Evolutionary conservation across 768 basidiomycete species (phyloP).

Genomic region (Mrakia blollopis): DNA sequence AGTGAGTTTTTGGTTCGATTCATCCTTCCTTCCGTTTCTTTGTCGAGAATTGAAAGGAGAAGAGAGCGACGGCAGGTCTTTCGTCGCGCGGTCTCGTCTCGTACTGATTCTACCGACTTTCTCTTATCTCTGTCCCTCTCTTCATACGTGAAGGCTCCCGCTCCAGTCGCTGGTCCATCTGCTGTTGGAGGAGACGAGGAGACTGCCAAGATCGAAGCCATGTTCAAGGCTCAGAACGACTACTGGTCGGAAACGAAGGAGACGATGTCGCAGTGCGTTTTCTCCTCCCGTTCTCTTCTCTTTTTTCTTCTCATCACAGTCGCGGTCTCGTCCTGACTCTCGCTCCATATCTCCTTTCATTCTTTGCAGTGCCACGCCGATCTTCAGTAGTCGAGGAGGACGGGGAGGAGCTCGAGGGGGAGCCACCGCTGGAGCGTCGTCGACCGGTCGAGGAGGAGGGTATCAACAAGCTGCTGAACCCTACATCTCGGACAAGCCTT

Average conservation of each 20-base stretch:
- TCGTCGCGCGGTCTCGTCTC: neutral
- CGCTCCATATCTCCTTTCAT: neutral
- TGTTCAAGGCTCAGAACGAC: slow-evolving; percentile 89
- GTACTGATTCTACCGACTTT: neutral
- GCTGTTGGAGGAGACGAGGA: slow-evolving; percentile 62
- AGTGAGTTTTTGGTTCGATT: neutral
- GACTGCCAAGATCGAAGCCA: slow-evolving; percentile 92
- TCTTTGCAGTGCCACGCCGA: slow-evolving; percentile 50
- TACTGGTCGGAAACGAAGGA: slow-evolving; percentile 99
- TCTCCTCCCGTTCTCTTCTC: slow-evolving; percentile 43
- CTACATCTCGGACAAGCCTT: slow-evolving; percentile 58
- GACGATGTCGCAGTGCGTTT: slow-evolving; percentile 94
- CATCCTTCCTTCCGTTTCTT: neutral
- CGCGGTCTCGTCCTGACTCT: neutral
- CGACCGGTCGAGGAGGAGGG: slow-evolving; percentile 2
- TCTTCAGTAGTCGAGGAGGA: slow-evolving; percentile 45
- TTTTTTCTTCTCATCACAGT: neutral
- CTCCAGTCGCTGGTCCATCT: slow-evolving; percentile 22
- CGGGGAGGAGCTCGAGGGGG: slow-evolving; percentile 51
- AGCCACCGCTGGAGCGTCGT: slow-evolving; percentile 44
- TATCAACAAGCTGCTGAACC: slow-evolving; percentile 45
- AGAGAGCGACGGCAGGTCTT: neutral
- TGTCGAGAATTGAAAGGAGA: neutral
- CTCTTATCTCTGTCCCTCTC: neutral
- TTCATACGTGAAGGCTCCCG: neutral